These are phyloP conservation scores for Penicillium sp. DNA, from an alignment of 2,329 filamentous ascomycete species.

Conservation along the genomic window DNA sequence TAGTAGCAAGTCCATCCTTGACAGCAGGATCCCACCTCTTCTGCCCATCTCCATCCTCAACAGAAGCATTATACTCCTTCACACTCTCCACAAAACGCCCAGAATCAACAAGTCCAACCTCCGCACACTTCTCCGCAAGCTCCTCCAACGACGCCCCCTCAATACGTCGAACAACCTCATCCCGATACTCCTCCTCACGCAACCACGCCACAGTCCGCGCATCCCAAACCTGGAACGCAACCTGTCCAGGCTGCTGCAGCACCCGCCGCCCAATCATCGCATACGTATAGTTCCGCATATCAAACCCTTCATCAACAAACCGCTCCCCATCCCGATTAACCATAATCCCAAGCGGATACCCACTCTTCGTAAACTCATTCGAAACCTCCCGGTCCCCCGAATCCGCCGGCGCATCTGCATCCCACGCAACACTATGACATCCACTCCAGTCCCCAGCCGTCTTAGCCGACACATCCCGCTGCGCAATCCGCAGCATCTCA, in stretches of 20 bases:
- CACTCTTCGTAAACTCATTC: slow-evolving; percentile 68
- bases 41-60: slow-evolving; percentile 48
- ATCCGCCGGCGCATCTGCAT: slow-evolving; percentile 57
- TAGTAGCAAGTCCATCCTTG: slow-evolving; percentile 54
- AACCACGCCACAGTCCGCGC: slow-evolving; percentile 52
- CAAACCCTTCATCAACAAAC: slow-evolving; percentile 66
- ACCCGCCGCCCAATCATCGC: slow-evolving; percentile 64
- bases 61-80: slow-evolving; percentile 58
- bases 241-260: slow-evolving; percentile 55
- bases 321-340: slow-evolving; percentile 58
- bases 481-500: slow-evolving; percentile 55
- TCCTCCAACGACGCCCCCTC: slow-evolving; percentile 53
- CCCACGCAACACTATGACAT: slow-evolving; percentile 65
- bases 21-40: slow-evolving; percentile 58
- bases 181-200: slow-evolving; percentile 60
- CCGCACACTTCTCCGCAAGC: slow-evolving; percentile 51
- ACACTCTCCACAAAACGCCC: slow-evolving; percentile 54
- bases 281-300: slow-evolving; percentile 66
- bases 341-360: slow-evolving; percentile 66
- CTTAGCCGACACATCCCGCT: slow-evolving; percentile 51
- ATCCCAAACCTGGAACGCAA: slow-evolving; percentile 67
- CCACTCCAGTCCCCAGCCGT: slow-evolving; percentile 61
- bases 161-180: slow-evolving; percentile 56
- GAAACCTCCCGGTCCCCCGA: slow-evolving; percentile 58
- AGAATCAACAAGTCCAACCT: slow-evolving; percentile 51